Evolutionary conservation across 345 rosid species (phyloP).

Genomic region (Nephelium lappaceum): DNA sequence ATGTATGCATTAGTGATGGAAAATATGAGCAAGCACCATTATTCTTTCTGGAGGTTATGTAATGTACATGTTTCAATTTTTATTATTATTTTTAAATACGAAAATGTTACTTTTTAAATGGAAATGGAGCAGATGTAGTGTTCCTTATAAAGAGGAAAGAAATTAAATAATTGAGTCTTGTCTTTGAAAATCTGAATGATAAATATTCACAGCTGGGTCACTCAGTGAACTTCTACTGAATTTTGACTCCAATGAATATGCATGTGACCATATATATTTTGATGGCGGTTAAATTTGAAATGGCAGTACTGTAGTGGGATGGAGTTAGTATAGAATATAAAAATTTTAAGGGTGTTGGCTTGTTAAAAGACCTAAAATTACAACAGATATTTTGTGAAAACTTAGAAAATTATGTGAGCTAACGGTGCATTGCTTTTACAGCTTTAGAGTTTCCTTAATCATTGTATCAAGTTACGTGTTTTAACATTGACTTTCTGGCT

Average conservation of each 20-base stretch:
- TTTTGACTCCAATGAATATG: conserved; percentile 1
- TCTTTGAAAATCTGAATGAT: not conserved
- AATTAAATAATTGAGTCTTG: not conserved
- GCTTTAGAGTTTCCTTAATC: not conserved
- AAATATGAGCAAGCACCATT: not conserved
- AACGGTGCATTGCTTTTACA: not conserved
- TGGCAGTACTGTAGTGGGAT: not conserved
- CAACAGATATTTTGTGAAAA: not conserved
- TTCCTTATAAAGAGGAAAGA: not conserved
- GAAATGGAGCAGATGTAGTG: not conserved
- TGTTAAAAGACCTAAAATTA: not conserved
- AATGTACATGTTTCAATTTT: not conserved
- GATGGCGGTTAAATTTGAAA: not conserved
- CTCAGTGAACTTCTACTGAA: not conserved
- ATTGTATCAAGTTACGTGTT: not conserved
- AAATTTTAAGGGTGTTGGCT: not conserved
- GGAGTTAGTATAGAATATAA: not conserved
- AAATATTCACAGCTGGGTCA: not conserved
- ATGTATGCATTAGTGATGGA: not conserved
- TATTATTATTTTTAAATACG: not conserved
- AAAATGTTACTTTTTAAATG: not conserved
- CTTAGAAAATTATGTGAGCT: not conserved
- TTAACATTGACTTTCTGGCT: not conserved
- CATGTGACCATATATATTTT: not conserved
- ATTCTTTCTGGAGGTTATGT: not conserved